phyloP scores from a whole-genome alignment of 495 filamentous ascomycete genomes.

The Lasiosphaeriaceae sp. region DNA sequence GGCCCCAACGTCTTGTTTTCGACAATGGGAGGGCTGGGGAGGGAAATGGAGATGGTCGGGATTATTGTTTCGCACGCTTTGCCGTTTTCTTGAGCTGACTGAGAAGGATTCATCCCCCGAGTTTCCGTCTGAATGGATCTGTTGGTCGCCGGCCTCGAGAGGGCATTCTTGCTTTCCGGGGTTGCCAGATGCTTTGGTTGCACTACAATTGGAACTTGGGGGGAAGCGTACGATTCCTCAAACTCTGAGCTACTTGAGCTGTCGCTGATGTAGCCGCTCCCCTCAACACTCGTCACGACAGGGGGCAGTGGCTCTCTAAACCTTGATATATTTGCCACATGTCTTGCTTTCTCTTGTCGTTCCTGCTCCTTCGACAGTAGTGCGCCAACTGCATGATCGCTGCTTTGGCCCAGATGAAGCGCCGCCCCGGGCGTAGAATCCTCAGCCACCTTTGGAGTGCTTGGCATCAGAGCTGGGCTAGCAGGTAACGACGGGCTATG shows the following conservation, averaged over 20 bases:
- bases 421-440: constrained; percentile 8
- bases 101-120: neutral
- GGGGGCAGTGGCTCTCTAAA: constrained; percentile 60
- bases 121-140: neutral
- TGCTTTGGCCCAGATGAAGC: constrained; percentile 45
- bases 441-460: neutral
- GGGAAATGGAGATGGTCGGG: constrained; percentile 35
- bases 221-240: constrained; percentile 7
- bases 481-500: constrained; percentile 16
- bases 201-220: constrained; percentile 3
- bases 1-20: constrained; percentile 10
- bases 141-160: neutral
- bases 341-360: constrained; percentile 36
- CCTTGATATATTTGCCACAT: constrained; percentile 42
- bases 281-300: constrained; percentile 62
- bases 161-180: neutral
- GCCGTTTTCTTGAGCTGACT: constrained; percentile 4
- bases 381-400: constrained; percentile 60
- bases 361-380: constrained; percentile 47
- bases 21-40: constrained; percentile 23
- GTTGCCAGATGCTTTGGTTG: neutral
- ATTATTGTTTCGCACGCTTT: constrained; percentile 15
- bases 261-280: constrained; percentile 53
- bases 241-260: constrained; percentile 24
- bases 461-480: neutral